These are phyloP conservation scores for Alternaria alternata DNA, from an alignment of 2,329 filamentous ascomycete genomes.

Conservation along the genomic window DNA sequence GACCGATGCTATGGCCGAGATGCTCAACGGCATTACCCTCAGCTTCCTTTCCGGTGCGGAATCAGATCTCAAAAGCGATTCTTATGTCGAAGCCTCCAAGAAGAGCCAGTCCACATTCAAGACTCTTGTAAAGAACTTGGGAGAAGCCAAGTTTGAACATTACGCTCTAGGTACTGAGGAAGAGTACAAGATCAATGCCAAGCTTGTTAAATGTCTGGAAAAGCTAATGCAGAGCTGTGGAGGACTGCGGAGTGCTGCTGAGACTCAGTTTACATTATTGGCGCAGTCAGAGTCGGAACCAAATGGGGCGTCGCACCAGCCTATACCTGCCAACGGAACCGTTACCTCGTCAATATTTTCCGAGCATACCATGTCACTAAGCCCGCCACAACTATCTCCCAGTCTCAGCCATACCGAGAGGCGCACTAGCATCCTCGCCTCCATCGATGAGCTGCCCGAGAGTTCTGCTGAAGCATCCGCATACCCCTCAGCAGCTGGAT, in stretches of 20 bases:
- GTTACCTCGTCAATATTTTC: slow-evolving; percentile 36
- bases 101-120: slow-evolving; percentile 73
- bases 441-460: slow-evolving; percentile 54
- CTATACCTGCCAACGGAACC: slow-evolving; percentile 26
- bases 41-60: slow-evolving; percentile 86
- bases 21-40: slow-evolving; percentile 80
- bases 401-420: slow-evolving; percentile 42
- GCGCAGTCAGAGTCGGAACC: slow-evolving; percentile 62
- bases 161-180: slow-evolving; percentile 81
- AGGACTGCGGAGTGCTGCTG: slow-evolving; percentile 86
- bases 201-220: slow-evolving; percentile 84
- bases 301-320: slow-evolving; percentile 22
- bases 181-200: slow-evolving; percentile 79
- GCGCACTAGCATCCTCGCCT: slow-evolving; percentile 50
- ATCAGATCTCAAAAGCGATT: slow-evolving; percentile 73
- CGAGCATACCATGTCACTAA: slow-evolving; percentile 31
- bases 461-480: slow-evolving; percentile 41
- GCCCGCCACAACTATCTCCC: slow-evolving; percentile 41
- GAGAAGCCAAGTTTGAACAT: slow-evolving; percentile 89
- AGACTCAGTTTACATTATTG: slow-evolving; percentile 86
- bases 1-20: slow-evolving; percentile 78
- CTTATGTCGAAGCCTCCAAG: slow-evolving; percentile 69
- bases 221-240: slow-evolving; percentile 87
- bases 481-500: slow-evolving; percentile 34
- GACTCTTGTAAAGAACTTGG: slow-evolving; percentile 77